Evolutionary conservation across 2,329 filamentous ascomycete genomes (phyloP).

Genomic region (Didymella pomorum): DNA sequence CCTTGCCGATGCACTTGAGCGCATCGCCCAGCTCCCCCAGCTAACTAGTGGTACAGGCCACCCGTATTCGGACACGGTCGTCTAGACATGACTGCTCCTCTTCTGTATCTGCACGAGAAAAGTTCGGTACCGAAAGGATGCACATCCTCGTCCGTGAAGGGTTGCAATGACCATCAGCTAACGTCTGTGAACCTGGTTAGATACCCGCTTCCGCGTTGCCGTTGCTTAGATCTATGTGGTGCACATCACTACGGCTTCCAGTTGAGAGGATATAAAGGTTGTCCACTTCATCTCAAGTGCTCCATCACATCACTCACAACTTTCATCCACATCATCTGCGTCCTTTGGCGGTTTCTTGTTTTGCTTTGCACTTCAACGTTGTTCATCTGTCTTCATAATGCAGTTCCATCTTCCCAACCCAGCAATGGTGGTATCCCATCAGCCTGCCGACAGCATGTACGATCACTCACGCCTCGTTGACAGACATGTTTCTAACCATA

Average conservation of each 20-base stretch:
- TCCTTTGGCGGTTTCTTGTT: slow-evolving; percentile 17
- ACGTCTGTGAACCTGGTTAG: slow-evolving; percentile 14
- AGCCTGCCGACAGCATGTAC: slow-evolving; percentile 14
- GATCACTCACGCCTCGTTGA: neutral
- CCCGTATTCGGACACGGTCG: slow-evolving; percentile 4
- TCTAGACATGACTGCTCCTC: slow-evolving; percentile 20
- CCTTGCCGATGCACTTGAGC: slow-evolving; percentile 25
- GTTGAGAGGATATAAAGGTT: slow-evolving; percentile 17
- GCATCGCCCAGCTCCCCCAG: slow-evolving; percentile 18
- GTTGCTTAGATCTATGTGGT: slow-evolving; percentile 18
- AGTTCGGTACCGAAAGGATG: slow-evolving; percentile 23
- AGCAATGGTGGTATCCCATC: slow-evolving; percentile 19
- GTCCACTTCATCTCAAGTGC: neutral
- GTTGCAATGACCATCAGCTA: slow-evolving; percentile 21
- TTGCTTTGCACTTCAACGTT: slow-evolving; percentile 5
- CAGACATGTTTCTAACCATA: neutral
- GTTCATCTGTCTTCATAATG: slow-evolving; percentile 11
- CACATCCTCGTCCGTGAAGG: slow-evolving; percentile 15
- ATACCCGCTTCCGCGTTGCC: slow-evolving; percentile 25
- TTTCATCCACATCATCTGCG: slow-evolving; percentile 9
- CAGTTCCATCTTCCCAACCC: slow-evolving; percentile 22
- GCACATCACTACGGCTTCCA: slow-evolving; percentile 14
- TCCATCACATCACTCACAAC: slow-evolving; percentile 7
- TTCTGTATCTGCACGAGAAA: slow-evolving; percentile 13
- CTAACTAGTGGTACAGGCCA: slow-evolving; percentile 11